Percentiles rank a stretch among this genome's conserved stretches.
These are phyloP conservation scores for Gyrodon lividus DNA, from an alignment of 768 basidiomycete species.

Conservation along the genomic window DNA sequence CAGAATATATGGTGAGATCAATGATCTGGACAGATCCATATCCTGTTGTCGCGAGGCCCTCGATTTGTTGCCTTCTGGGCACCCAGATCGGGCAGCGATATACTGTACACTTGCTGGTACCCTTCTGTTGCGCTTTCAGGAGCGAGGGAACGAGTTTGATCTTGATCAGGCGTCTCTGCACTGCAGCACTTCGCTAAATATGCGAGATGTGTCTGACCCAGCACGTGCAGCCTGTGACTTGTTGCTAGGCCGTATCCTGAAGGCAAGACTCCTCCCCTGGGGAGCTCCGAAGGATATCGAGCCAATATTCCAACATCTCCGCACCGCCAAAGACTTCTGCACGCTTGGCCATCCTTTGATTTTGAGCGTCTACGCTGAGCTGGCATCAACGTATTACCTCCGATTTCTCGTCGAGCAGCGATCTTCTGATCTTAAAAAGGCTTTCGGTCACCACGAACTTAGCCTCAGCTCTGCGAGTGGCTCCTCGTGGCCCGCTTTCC, in stretches of 20 bases:
- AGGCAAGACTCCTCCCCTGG: conserved; percentile 23
- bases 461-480: conserved; percentile 17
- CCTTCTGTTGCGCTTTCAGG: conserved; percentile 25
- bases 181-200: conserved; percentile 13
- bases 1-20: conserved; percentile 11
- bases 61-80: conserved; percentile 15
- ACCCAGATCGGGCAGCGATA: conserved; percentile 16
- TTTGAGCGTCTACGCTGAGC: conserved; percentile 24
- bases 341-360: conserved; percentile 18
- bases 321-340: conserved; percentile 23
- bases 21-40: conserved; percentile 30
- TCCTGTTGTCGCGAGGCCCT: conserved; percentile 22
- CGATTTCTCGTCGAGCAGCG: conserved; percentile 22
- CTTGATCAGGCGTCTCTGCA: conserved; percentile 24
- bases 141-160: conserved; percentile 26
- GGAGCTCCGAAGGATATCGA: conserved; percentile 23
- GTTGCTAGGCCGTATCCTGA: conserved; percentile 21
- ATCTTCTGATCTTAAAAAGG: conserved; percentile 21
- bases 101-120: conserved; percentile 18
- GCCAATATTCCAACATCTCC: conserved; percentile 25
- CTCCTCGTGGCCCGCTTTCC: conserved; percentile 17
- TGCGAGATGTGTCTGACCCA: conserved; percentile 4
- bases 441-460: conserved; percentile 25
- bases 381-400: conserved; percentile 23
- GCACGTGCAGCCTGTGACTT: conserved; percentile 17